These are phyloP conservation scores for Sistotremastrum niveocremeum DNA, from an alignment of 768 basidiomycete species.

Conservation along the genomic window DNA sequence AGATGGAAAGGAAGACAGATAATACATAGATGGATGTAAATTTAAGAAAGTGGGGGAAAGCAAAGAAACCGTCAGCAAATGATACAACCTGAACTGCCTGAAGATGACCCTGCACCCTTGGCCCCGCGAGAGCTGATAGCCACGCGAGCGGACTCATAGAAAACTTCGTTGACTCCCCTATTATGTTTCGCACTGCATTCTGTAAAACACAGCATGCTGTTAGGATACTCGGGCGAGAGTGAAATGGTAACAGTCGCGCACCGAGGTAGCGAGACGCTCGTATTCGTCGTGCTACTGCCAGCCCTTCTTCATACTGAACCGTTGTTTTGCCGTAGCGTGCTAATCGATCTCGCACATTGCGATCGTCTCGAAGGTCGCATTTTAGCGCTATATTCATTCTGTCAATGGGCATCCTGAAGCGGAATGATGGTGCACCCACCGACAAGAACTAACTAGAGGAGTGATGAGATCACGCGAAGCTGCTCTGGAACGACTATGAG, in stretches of 20 bases:
- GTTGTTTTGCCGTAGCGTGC: slow-evolving; percentile 55
- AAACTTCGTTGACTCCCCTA: slow-evolving; percentile 86
- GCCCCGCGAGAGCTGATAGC: slow-evolving; percentile 54
- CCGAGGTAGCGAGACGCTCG: slow-evolving; percentile 88
- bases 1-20: no score
- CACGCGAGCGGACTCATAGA: slow-evolving; percentile 82
- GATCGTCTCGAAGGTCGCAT: slow-evolving; percentile 89
- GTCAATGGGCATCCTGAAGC: slow-evolving; percentile 1
- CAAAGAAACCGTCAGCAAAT: no score
- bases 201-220: slow-evolving; percentile 17
- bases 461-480: not conserved
- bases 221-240: not conserved
- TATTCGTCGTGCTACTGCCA: slow-evolving; percentile 80
- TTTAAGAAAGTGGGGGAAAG: no score
- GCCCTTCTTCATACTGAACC: slow-evolving; percentile 86
- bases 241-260: slow-evolving; percentile 21
- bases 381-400: slow-evolving; percentile 58
- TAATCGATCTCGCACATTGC: slow-evolving; percentile 53
- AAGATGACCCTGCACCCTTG: slow-evolving; percentile 34
- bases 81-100: no score
- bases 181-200: slow-evolving; percentile 98
- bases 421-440: slow-evolving; percentile 37
- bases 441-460: slow-evolving; percentile 63
- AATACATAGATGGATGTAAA: no score
- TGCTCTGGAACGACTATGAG: not conserved